phyloP scores from a whole-genome alignment of 306 rosid genomes.

The Quercus ilex region DNA sequence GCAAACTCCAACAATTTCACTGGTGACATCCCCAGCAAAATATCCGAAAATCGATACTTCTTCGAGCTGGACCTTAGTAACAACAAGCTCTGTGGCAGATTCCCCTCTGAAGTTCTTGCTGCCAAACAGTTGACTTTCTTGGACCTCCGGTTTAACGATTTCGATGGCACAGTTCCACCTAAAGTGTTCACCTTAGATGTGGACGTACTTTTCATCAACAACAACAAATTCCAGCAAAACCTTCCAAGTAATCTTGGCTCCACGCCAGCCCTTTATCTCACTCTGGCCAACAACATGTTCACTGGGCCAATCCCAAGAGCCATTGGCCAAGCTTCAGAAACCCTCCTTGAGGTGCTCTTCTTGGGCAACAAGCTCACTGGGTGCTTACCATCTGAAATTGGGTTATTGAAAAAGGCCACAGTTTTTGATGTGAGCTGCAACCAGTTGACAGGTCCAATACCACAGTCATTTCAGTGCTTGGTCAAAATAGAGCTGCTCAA shows the following conservation, averaged over 20 bases:
- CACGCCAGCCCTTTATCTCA: slow-evolving; percentile 58
- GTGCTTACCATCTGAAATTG: slow-evolving; percentile 70
- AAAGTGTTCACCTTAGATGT: slow-evolving; percentile 34
- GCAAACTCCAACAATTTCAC: slow-evolving; percentile 72
- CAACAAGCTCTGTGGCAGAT: slow-evolving; percentile 36
- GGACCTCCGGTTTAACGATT: slow-evolving; percentile 59
- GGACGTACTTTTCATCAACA: slow-evolving; percentile 64
- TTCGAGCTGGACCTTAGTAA: slow-evolving; percentile 79
- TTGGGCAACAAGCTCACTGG: slow-evolving; percentile 47
- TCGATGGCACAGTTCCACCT: slow-evolving; percentile 29
- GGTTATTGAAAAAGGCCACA: slow-evolving; percentile 33
- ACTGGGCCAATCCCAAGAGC: slow-evolving; percentile 55
- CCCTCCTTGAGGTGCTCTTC: slow-evolving; percentile 65
- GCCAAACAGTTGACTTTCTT: slow-evolving; percentile 38
- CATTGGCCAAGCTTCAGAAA: slow-evolving; percentile 38
- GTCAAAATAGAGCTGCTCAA: slow-evolving; percentile 30
- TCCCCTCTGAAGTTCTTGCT: slow-evolving; percentile 35
- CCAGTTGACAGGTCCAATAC: slow-evolving; percentile 61
- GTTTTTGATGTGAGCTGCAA: slow-evolving; percentile 64
- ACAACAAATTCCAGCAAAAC: slow-evolving; percentile 30
- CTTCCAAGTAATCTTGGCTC: slow-evolving; percentile 55
- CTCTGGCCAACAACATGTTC: slow-evolving; percentile 62
- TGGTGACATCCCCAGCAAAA: slow-evolving; percentile 15
- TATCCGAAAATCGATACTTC: slow-evolving; percentile 14
- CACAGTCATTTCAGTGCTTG: slow-evolving; percentile 62